Conservation (phyloP, 2,329 filamentous ascomycete genomes). For the Lanzia echinophila region DNA sequence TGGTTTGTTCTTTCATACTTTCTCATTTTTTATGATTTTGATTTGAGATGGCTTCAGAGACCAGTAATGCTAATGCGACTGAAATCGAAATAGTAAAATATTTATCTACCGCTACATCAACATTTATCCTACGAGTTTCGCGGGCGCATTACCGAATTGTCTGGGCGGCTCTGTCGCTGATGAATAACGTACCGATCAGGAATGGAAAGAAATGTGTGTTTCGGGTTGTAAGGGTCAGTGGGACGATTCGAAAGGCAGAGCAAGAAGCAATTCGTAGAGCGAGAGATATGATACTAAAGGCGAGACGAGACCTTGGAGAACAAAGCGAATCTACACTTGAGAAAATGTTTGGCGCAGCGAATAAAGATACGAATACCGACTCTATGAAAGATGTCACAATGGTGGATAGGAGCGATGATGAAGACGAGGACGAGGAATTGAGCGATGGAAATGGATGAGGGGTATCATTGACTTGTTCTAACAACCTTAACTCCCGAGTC, state of each 20-base stretch:
- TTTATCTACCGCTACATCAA: slow-evolving; percentile 84
- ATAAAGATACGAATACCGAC: slow-evolving; percentile 16
- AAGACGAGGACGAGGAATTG: slow-evolving; percentile 38
- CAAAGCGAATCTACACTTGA: slow-evolving; percentile 32
- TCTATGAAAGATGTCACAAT: slow-evolving; percentile 38
- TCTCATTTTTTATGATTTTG: neutral
- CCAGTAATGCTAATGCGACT: neutral
- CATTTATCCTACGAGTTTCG: slow-evolving; percentile 80
- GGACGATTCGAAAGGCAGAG: slow-evolving; percentile 88
- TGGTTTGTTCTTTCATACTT: slow-evolving; percentile 40
- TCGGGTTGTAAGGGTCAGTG: slow-evolving; percentile 78
- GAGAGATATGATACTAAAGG: slow-evolving; percentile 61
- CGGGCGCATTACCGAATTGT: slow-evolving; percentile 79
- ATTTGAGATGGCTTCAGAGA: no score
- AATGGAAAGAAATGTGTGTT: slow-evolving; percentile 66
- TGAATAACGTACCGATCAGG: slow-evolving; percentile 56
- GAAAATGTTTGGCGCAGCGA: slow-evolving; percentile 33
- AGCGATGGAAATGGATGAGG: slow-evolving; percentile 37
- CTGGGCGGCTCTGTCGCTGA: slow-evolving; percentile 82
- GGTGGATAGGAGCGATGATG: slow-evolving; percentile 40
- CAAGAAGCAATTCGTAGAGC: slow-evolving; percentile 80
- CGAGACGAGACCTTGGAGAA: slow-evolving; percentile 45
- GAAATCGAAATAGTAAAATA: slow-evolving; percentile 66
- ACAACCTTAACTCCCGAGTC: slow-evolving; percentile 52
- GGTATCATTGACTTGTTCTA: slow-evolving; percentile 52